A percentile compares a stretch with the other conserved stretches of the same genome.
Conservation (phyloP, 352 stramenopile genomes). For the Peronosclerospora sorghi region DNA sequence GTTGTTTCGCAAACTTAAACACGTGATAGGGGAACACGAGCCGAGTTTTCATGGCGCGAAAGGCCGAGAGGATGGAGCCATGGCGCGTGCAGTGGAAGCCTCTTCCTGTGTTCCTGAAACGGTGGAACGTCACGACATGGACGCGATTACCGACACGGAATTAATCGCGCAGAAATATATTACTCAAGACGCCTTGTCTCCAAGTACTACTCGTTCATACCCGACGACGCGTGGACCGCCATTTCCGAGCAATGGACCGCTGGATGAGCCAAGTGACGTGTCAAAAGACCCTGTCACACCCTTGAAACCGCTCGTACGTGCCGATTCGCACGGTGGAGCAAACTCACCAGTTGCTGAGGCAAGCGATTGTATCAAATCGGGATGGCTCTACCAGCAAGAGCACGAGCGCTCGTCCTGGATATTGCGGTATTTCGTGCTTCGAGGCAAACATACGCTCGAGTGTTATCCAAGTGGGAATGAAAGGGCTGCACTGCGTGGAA, state of each 20-base stretch:
- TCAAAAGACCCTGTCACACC: constrained; percentile 1
- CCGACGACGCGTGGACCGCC: too few species aligned
- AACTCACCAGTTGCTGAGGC: constrained; percentile 1
- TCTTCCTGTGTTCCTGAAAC: constrained; percentile 7
- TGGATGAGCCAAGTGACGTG: constrained; percentile 4
- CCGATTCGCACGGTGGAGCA: constrained; percentile 5
- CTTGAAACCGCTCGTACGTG: constrained; percentile 1
- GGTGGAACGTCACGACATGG: constrained; percentile 5
- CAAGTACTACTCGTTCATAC: too few species aligned
- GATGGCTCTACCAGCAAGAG: constrained; percentile 57
- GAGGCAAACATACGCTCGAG: constrained; percentile 32
- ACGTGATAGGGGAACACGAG: constrained; percentile 24
- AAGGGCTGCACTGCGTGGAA: constrained; percentile 25
- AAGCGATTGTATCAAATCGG: constrained; percentile 21
- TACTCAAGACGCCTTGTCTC: too few species aligned
- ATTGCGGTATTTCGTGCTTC: constrained; percentile 52
- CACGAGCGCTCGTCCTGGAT: constrained; percentile 42
- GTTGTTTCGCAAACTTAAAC: constrained; percentile 38
- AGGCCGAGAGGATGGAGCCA: constrained; percentile 15
- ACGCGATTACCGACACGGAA: constrained; percentile 7
- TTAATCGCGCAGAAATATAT: constrained; percentile 14
- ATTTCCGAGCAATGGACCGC: constrained; percentile 12
- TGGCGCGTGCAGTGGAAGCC: constrained; percentile 12
- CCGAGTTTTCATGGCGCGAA: constrained; percentile 21
- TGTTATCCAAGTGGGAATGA: constrained; percentile 43